Conservation (phyloP, 2,329 filamentous ascomycete genomes). For the Alternaria sp. region DNA sequence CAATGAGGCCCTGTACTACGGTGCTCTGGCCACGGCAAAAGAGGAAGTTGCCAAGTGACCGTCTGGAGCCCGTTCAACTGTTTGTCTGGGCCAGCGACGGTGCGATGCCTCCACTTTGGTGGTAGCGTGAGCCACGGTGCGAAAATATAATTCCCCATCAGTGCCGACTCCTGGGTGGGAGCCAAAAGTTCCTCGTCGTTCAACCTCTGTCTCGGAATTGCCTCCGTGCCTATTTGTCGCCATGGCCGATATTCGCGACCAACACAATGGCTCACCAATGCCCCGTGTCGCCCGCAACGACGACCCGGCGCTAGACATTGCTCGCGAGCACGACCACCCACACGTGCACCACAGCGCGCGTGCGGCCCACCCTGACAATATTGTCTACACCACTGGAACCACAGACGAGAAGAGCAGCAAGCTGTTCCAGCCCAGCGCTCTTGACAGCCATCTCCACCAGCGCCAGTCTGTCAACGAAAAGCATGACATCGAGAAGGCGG, state of each 20-base stretch:
- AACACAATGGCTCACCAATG: constrained; percentile 50
- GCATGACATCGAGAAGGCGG: constrained; percentile 47
- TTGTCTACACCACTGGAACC: constrained; percentile 49
- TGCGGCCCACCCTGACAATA: constrained; percentile 43
- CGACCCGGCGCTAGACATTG: constrained; percentile 51
- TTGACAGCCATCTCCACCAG: constrained; percentile 53
- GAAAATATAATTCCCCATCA: constrained; percentile 47
- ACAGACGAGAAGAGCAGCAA: constrained; percentile 44
- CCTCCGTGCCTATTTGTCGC: constrained; percentile 37
- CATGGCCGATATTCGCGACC: constrained; percentile 45
- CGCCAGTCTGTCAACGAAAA: constrained; percentile 39
- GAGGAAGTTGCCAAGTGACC: constrained; percentile 49
- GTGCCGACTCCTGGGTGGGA: constrained; percentile 22
- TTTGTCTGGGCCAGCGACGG: constrained; percentile 41
- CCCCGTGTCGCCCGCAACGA: constrained; percentile 44
- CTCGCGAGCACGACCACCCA: constrained; percentile 50
- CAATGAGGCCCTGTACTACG: constrained; percentile 33
- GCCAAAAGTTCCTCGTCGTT: constrained; percentile 40
- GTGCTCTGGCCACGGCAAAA: constrained; percentile 39
- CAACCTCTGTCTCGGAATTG: constrained; percentile 39
- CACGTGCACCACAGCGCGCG: constrained; percentile 51
- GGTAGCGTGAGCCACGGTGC: constrained; percentile 39
- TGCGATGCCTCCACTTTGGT: constrained; percentile 38
- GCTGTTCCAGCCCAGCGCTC: constrained; percentile 48
- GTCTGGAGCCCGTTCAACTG: constrained; percentile 29